These are phyloP conservation scores for Colletotrichum tropicale DNA, from an alignment of 2,329 filamentous ascomycete genomes.

Conservation along the genomic window DNA sequence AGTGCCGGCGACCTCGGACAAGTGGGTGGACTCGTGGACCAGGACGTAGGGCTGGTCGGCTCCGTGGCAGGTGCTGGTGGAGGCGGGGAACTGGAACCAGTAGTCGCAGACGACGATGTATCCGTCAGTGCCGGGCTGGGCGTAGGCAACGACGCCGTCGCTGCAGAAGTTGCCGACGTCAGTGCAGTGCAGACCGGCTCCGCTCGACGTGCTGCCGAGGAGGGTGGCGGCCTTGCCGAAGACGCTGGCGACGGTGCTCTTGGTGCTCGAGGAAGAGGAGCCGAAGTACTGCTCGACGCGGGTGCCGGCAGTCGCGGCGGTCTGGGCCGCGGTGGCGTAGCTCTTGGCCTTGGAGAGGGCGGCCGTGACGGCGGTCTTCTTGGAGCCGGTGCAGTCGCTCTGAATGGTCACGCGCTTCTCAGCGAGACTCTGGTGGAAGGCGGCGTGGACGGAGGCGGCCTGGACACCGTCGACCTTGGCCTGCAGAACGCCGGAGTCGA, in stretches of 20 bases:
- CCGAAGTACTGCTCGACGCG: slow-evolving; percentile 64
- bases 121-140: slow-evolving; percentile 53
- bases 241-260: slow-evolving; percentile 50
- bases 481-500: slow-evolving; percentile 58
- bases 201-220: slow-evolving; percentile 42
- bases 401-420: slow-evolving; percentile 40
- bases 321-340: slow-evolving; percentile 53
- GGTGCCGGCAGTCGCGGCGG: slow-evolving; percentile 38
- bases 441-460: slow-evolving; percentile 51
- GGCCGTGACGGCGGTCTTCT: slow-evolving; percentile 35
- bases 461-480: slow-evolving; percentile 58
- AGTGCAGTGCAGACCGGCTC: slow-evolving; percentile 55
- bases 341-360: slow-evolving; percentile 56
- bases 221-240: slow-evolving; percentile 50
- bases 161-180: slow-evolving; percentile 53
- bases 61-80: slow-evolving; percentile 58
- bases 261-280: slow-evolving; percentile 42
- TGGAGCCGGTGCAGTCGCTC: not conserved
- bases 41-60: slow-evolving; percentile 61
- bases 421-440: slow-evolving; percentile 47
- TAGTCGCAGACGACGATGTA: slow-evolving; percentile 67
- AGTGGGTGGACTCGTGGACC: slow-evolving; percentile 70
- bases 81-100: slow-evolving; percentile 57
- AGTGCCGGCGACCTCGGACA: slow-evolving; percentile 62
- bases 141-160: slow-evolving; percentile 62